Percentiles rank a stretch among this genome's conserved stretches.
Conservation (phyloP, 306 rosid genomes). For the Prunus mira region DNA sequence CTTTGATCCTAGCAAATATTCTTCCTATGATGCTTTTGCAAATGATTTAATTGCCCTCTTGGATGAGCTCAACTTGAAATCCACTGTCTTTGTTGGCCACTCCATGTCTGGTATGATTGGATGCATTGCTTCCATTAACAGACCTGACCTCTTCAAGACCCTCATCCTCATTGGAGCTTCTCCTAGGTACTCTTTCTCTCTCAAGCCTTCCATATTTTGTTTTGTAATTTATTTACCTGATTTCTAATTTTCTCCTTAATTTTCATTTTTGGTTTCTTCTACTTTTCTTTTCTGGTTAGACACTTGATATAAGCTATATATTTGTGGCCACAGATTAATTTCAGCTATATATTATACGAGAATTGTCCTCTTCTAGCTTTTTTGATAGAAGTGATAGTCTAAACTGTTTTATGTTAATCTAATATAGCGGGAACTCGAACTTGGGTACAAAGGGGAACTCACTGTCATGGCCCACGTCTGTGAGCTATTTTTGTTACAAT, state of each 20-base stretch:
- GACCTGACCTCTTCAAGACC: constrained; percentile 64
- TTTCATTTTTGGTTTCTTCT: neutral
- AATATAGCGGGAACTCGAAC: too few relatives aligned
- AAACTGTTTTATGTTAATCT: too few relatives aligned
- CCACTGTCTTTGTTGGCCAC: constrained; percentile 62
- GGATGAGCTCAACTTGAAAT: constrained; percentile 48
- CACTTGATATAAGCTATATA: neutral
- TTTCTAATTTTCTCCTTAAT: neutral
- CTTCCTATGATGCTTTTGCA: constrained; percentile 56
- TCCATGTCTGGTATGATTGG: constrained; percentile 97
- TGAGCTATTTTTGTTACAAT: too few relatives aligned
- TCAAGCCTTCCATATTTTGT: neutral
- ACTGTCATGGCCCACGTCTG: too few relatives aligned
- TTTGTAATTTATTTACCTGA: neutral
- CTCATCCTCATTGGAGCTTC: constrained; percentile 82
- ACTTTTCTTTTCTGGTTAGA: neutral
- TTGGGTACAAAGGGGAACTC: too few relatives aligned
- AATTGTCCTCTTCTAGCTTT: neutral
- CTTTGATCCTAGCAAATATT: constrained; percentile 54
- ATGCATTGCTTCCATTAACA: constrained; percentile 77
- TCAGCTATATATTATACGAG: neutral
- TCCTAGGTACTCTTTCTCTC: constrained; percentile 48
- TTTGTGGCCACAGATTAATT: neutral
- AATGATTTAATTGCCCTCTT: constrained; percentile 54
- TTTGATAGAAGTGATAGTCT: too few relatives aligned